Evolutionary conservation across 169 alveolate species (phyloP), one percentile per base, ranked within the genome.

Genomic region (Plasmodium knowlesi): DNA sequence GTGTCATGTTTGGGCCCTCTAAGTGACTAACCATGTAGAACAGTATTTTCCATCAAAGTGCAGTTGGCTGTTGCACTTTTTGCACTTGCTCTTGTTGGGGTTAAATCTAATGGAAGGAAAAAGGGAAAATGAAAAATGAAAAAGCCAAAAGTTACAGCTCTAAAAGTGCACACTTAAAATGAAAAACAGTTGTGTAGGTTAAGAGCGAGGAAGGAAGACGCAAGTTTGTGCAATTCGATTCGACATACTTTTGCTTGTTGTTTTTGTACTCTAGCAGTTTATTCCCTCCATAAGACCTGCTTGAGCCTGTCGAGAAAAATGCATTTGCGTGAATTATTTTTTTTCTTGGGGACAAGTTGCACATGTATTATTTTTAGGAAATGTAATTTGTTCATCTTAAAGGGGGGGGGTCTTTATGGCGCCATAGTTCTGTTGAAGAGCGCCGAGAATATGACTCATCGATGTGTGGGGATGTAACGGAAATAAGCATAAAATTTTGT

Each of bases 31-130:
- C 97, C 97, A 96, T 25, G 92, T 53, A 37, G 93, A 93, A 72
- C 97, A 96, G 93, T 96, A 96, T 80, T 96, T 96, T 37, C 97
- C 97, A 53, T 96, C 96, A 37, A 95, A 82, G 76, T 95, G 97
- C 6, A 96, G 95, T 82, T 92, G 95, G 84, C 95, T 95, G 43
- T 95, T 96, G 92, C 97, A 96, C 70, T 92, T 83, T 90, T 96
- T 96, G 80, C 97, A 96, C 92, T 96, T 95, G 82, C 96, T 93
- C 50, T 81, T 94, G 53, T 95, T 93, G 5, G 97, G 95, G 70
- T 95, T 95, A 82, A 95, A 32, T 22, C 97, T 95, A 81, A 14
- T 46, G 39, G 72, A 78, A 19, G 39, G 39, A 43, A 79, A 67
- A 79, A 78, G 12, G 39, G 39, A 43, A 79, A 67, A 79, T 14